These are phyloP conservation scores for Russula olivacea DNA, from an alignment of 768 basidiomycete genomes.

Conservation along the genomic window DNA sequence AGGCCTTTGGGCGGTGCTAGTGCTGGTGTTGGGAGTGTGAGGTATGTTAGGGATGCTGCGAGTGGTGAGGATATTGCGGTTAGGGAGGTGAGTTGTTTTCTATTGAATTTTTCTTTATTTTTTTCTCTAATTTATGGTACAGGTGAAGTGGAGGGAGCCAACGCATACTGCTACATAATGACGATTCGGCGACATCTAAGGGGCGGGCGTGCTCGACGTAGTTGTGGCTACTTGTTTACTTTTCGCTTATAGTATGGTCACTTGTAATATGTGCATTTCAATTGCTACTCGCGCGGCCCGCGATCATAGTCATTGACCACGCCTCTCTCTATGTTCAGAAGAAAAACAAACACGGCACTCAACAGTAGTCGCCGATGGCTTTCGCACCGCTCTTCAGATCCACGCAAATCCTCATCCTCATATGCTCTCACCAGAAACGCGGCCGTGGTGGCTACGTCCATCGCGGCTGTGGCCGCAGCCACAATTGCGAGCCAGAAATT, in stretches of 20 bases:
- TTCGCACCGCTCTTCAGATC: conserved; percentile 1
- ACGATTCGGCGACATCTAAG: not conserved
- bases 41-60: conserved; percentile 24
- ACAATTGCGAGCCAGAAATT: conserved; percentile 12
- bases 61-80: conserved; percentile 51
- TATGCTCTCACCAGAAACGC: conserved; percentile 4
- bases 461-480: conserved; percentile 2
- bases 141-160: conserved; percentile 18
- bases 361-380: conserved; percentile 10
- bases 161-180: not conserved
- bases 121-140: not conserved
- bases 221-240: not conserved
- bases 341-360: not conserved
- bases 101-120: not conserved
- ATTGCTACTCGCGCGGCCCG: not conserved
- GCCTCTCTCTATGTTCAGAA: conserved; percentile 4
- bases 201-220: not conserved
- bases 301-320: not conserved
- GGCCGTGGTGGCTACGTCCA: conserved; percentile 7
- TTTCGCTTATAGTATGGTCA: not conserved
- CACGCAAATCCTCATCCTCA: not conserved
- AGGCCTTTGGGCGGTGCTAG: conserved; percentile 24
- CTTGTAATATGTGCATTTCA: not conserved
- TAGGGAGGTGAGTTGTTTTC: conserved; percentile 42
- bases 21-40: not conserved